Percentiles rank a stretch among this genome's conserved stretches.
Conservation (phyloP, 23 red algal species). For the Cyanidium caldarium region DNA sequence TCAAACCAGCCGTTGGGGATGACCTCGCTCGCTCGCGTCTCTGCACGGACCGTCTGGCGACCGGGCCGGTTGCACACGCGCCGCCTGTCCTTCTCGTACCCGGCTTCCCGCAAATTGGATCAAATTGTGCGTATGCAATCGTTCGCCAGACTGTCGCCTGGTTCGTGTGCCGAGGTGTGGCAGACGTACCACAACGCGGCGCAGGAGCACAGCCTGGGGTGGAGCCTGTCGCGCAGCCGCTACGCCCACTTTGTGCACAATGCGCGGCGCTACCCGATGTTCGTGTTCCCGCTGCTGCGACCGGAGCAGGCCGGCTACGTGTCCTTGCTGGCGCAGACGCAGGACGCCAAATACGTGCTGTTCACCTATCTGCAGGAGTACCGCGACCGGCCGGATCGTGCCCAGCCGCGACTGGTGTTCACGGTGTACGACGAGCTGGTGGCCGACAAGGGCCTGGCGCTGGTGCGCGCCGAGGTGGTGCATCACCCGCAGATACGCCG, state of each 20-base stretch:
- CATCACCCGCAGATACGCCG: constrained; percentile 13
- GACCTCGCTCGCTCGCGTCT: no score
- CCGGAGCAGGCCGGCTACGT: constrained; percentile 9
- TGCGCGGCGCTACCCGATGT: background rate
- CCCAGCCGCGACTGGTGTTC: constrained; percentile 41
- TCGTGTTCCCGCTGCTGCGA: background rate
- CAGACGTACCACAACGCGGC: background rate
- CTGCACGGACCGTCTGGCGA: no score
- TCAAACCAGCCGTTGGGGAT: no score
- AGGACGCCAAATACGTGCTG: constrained; percentile 24
- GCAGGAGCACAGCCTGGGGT: background rate
- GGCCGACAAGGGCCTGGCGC: constrained; percentile 27
- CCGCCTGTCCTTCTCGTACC: background rate
- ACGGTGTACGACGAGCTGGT: constrained; percentile 45
- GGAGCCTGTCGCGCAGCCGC: background rate
- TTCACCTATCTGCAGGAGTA: constrained; percentile 53
- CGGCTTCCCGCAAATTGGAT: background rate
- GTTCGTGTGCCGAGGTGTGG: background rate
- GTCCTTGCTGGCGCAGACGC: constrained; percentile 35
- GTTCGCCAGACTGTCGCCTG: background rate
- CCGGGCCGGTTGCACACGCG: no score
- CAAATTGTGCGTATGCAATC: background rate
- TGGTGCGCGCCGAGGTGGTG: constrained; percentile 32
- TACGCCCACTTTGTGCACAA: background rate
- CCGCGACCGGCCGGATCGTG: constrained; percentile 6